phyloP scores from a whole-genome alignment of 2,329 filamentous ascomycete genomes.

The Fusarium metavorans region DNA sequence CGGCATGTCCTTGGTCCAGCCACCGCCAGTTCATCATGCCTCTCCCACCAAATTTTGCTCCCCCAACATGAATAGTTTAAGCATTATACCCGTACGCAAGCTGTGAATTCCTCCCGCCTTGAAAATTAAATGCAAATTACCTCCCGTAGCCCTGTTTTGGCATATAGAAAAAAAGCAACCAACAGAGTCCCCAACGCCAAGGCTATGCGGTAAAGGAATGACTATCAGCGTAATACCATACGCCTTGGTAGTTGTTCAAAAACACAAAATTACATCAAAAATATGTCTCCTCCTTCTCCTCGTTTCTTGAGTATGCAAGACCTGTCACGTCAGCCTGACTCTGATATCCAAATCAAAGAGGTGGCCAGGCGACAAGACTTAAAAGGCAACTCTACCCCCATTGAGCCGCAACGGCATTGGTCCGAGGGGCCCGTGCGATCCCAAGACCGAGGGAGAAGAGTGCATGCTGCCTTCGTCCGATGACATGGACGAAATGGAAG shows the following conservation, averaged over 20 bases:
- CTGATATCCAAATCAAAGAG: constrained; percentile 22
- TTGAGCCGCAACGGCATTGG: constrained; percentile 52
- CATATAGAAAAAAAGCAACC: constrained; percentile 17
- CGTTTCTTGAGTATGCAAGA: constrained; percentile 31
- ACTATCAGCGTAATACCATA: constrained; percentile 27
- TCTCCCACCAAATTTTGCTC: constrained; percentile 26
- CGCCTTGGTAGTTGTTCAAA: constrained; percentile 33
- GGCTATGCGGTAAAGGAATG: constrained; percentile 46
- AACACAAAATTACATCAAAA: constrained; percentile 15
- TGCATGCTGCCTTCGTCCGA: constrained; percentile 54
- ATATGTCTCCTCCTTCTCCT: constrained; percentile 15
- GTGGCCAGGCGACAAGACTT: constrained; percentile 20
- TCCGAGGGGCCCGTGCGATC: constrained; percentile 49
- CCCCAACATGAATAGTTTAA: constrained; percentile 25
- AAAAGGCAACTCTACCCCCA: constrained; percentile 54
- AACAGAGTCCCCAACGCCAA: constrained; percentile 40
- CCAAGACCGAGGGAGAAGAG: constrained; percentile 46
- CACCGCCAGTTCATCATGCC: constrained; percentile 25
- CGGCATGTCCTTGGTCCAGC: constrained; percentile 6
- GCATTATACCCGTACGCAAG: constrained; percentile 30
- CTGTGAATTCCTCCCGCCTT: constrained; percentile 15
- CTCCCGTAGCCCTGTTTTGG: constrained; percentile 24
- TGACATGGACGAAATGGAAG: constrained; percentile 56
- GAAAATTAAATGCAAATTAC: constrained; percentile 38
- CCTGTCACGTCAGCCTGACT: constrained; percentile 4